Conservation (phyloP, 2,329 filamentous ascomycete species). For the Alternaria atra region DNA sequence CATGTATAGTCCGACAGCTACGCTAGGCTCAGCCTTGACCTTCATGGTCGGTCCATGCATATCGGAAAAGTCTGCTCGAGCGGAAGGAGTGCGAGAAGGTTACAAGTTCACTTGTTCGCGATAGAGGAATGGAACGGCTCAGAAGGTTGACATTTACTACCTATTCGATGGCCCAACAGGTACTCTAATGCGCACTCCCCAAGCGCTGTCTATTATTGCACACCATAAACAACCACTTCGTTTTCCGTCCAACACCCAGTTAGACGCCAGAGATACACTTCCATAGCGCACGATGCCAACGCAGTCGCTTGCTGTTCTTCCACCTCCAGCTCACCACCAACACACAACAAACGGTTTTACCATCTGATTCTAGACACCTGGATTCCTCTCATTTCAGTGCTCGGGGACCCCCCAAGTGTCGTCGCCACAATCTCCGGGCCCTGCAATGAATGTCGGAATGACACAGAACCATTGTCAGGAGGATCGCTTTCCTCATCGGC, state of each 20-base stretch:
- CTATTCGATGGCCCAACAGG: not conserved
- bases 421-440: not conserved
- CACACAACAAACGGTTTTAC: not conserved
- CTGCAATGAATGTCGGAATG: not conserved
- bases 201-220: not conserved
- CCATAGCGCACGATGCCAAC: not conserved
- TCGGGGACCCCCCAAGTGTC: not conserved
- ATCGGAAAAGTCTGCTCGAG: not conserved
- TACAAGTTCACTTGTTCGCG: too few species aligned
- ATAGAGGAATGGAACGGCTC: not conserved
- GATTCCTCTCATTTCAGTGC: not conserved
- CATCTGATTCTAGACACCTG: not conserved
- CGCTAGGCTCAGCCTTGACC: not conserved
- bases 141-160: not conserved
- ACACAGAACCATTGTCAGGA: not conserved
- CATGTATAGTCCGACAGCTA: not conserved
- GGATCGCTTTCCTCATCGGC: not conserved
- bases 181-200: not conserved
- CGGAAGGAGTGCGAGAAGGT: not conserved
- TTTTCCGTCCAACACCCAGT: too few species aligned
- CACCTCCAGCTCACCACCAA: not conserved
- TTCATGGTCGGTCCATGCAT: not conserved
- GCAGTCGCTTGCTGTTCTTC: not conserved
- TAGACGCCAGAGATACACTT: not conserved
- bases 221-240: not conserved